These are phyloP conservation scores for Ceratocystis papillata DNA, from an alignment of 2,329 filamentous ascomycete species.

Conservation along the genomic window DNA sequence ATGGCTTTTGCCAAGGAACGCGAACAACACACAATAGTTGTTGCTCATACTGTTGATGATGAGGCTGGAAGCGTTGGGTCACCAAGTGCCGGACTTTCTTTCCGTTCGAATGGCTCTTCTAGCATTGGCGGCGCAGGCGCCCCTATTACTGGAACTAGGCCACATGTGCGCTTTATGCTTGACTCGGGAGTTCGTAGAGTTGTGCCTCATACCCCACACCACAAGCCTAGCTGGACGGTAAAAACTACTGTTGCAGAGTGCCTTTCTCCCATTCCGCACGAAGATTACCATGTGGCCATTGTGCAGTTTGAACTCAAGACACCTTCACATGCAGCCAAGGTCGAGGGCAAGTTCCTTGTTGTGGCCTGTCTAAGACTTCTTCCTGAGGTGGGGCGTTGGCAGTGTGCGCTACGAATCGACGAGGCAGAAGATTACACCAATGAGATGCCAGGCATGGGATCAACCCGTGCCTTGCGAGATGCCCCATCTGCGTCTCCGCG, in stretches of 20 bases:
- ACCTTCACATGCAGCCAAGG: constrained; percentile 21
- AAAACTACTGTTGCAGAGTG: constrained; percentile 14
- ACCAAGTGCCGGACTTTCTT: constrained; percentile 7
- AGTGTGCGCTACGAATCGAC: constrained; percentile 22
- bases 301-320: constrained; percentile 21
- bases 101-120: constrained; percentile 1
- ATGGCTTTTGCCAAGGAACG: constrained; percentile 19
- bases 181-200: constrained; percentile 19
- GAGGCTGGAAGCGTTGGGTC: constrained; percentile 8
- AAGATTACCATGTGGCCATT: constrained; percentile 21
- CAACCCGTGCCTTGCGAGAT: constrained; percentile 12
- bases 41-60: constrained; percentile 17
- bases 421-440: constrained; percentile 22
- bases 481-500: constrained; percentile 8
- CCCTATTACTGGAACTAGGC: not conserved
- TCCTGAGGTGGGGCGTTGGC: constrained; percentile 20
- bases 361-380: constrained; percentile 21
- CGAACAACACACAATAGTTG: constrained; percentile 22
- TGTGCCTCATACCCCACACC: constrained; percentile 18
- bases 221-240: constrained; percentile 22
- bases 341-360: constrained; percentile 21
- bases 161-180: constrained; percentile 18
- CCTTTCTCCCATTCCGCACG: constrained; percentile 22
- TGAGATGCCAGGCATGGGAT: constrained; percentile 21
- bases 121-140: not conserved